Percentiles rank a stretch among this genome's conserved stretches.
These are phyloP conservation scores for Elsinoe batatas DNA, from an alignment of 2,329 filamentous ascomycete genomes.

Conservation along the genomic window DNA sequence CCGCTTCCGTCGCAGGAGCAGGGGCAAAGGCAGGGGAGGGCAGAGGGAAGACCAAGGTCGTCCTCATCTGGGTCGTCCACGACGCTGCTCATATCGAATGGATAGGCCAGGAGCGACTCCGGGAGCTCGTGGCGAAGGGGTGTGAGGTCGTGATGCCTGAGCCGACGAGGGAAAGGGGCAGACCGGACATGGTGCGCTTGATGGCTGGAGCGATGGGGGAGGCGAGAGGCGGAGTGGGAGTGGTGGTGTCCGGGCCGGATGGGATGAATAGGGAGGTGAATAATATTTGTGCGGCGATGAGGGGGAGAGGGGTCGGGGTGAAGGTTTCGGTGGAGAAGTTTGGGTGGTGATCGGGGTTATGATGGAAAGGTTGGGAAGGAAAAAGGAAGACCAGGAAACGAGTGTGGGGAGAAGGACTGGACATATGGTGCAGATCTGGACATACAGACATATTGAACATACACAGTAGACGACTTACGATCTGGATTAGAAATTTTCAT, in stretches of 20 bases:
- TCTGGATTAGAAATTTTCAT: neutral
- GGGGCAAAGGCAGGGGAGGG: neutral
- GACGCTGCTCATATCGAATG: constrained; percentile 44
- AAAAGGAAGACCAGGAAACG: neutral
- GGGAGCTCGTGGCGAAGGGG: constrained; percentile 41
- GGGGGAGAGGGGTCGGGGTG: constrained; percentile 41
- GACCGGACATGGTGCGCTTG: constrained; percentile 43
- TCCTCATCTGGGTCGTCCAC: constrained; percentile 52
- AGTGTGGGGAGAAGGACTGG: neutral
- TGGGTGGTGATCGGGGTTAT: constrained; percentile 43
- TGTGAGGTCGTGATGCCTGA: constrained; percentile 45
- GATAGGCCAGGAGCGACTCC: constrained; percentile 42
- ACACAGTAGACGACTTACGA: neutral
- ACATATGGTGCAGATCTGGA: neutral
- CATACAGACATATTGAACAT: neutral
- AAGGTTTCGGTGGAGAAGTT: constrained; percentile 55
- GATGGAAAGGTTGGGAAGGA: neutral
- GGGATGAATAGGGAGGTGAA: constrained; percentile 50
- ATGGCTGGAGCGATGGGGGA: constrained; percentile 32
- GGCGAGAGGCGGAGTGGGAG: constrained; percentile 31
- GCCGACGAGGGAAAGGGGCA: constrained; percentile 44
- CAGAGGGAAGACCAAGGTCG: constrained; percentile 30
- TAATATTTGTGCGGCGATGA: constrained; percentile 45
- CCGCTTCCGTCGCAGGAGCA: no score
- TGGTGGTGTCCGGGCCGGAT: constrained; percentile 55